Percentiles rank a stretch among this genome's conserved stretches.
Conservation (phyloP, 2,329 filamentous ascomycete genomes). For the Whalleya microplaca region DNA sequence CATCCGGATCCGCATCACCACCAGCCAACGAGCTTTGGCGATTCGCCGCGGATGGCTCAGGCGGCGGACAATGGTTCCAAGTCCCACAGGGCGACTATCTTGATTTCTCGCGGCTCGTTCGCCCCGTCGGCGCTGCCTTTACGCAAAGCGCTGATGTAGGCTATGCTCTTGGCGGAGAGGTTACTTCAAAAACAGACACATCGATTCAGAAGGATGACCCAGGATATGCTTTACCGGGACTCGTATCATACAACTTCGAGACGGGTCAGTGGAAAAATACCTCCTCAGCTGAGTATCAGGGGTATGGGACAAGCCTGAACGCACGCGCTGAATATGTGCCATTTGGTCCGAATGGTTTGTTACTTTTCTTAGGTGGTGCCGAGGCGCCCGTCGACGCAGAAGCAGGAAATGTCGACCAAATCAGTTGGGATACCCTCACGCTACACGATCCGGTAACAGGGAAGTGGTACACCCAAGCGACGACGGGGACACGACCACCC, state of each 20-base stretch:
- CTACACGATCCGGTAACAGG: slow-evolving; percentile 40
- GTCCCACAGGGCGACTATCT: slow-evolving; percentile 32
- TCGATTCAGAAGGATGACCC: slow-evolving; percentile 25
- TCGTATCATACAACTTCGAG: slow-evolving; percentile 39
- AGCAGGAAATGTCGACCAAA: slow-evolving; percentile 21
- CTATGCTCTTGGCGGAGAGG: slow-evolving; percentile 39
- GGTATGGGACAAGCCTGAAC: slow-evolving; percentile 35
- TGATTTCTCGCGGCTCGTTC: slow-evolving; percentile 42
- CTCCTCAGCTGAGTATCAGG: slow-evolving; percentile 30
- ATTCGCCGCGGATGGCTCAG: slow-evolving; percentile 37
- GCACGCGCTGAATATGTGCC: slow-evolving; percentile 38
- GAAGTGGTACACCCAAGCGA: slow-evolving; percentile 41
- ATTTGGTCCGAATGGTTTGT: slow-evolving; percentile 39
- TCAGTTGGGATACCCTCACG: slow-evolving; percentile 35
- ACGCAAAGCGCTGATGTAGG: slow-evolving; percentile 32
- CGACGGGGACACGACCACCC: slow-evolving; percentile 36
- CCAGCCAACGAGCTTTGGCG: slow-evolving; percentile 38
- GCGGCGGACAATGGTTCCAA: slow-evolving; percentile 39
- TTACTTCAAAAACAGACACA: slow-evolving; percentile 29
- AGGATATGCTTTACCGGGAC: slow-evolving; percentile 34
- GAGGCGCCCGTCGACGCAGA: slow-evolving; percentile 29
- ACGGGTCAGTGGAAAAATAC: slow-evolving; percentile 38
- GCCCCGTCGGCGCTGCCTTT: slow-evolving; percentile 36
- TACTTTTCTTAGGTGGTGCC: slow-evolving; percentile 40
- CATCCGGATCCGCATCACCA: slow-evolving; percentile 22